Evolutionary conservation across 1,284 basidiomycete species (phyloP).

Genomic region (Apiotrichum porosum): DNA sequence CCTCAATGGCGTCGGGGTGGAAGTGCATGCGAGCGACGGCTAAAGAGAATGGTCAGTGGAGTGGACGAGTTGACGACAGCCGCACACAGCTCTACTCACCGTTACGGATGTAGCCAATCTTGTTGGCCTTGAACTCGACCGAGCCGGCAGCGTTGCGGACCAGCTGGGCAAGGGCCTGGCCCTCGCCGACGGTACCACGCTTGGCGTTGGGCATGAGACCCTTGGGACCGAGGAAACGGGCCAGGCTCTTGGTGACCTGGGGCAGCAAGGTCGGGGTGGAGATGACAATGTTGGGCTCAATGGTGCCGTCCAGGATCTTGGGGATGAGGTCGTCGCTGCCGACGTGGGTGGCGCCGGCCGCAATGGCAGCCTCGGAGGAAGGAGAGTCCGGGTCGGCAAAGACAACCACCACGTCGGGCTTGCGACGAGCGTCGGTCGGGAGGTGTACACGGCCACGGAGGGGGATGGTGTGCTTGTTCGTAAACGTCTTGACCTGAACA

Average conservation of each 20-base stretch:
- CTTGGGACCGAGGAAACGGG: constrained; percentile 84
- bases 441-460: constrained; percentile 72
- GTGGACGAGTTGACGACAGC: not conserved
- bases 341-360: constrained; percentile 77
- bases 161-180: constrained; percentile 62
- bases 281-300: constrained; percentile 52
- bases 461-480: constrained; percentile 66
- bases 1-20: constrained; percentile 66
- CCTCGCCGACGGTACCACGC: constrained; percentile 87
- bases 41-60: not conserved
- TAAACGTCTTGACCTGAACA: constrained; percentile 70
- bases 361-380: constrained; percentile 60
- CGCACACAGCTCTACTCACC: constrained; percentile 52
- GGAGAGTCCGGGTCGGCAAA: constrained; percentile 62
- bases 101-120: constrained; percentile 64
- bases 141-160: constrained; percentile 74
- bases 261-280: constrained; percentile 75
- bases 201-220: constrained; percentile 93
- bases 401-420: constrained; percentile 67
- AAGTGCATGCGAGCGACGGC: constrained; percentile 62
- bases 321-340: constrained; percentile 80
- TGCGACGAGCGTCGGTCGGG: constrained; percentile 66
- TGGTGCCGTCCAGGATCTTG: constrained; percentile 48
- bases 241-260: constrained; percentile 72
- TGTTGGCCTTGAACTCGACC: constrained; percentile 90